Base-by-base conservation (phyloP, 1,284 basidiomycete species). In the Cutaneotrichosporon cavernicola region DNA sequence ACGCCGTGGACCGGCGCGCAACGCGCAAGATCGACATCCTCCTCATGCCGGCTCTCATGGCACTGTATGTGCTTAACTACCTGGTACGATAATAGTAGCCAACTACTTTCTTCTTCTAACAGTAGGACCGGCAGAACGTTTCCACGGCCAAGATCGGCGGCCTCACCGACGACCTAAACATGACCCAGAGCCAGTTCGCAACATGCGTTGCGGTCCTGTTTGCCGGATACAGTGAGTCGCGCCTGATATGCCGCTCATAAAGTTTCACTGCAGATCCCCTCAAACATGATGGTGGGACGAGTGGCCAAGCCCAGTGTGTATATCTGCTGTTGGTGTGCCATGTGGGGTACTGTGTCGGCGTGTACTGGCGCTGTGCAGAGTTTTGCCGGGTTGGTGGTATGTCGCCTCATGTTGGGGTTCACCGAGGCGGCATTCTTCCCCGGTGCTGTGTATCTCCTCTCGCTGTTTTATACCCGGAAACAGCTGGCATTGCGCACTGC, bases 361-460 rank as follows among this genome's bases (percentile, higher is more conserved):
- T 67, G 68, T 21, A 78, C 72, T 3, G 77, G 71, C 9, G 70
- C 73, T 14, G 72, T 73, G 0, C 30, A 72, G 21, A 70, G 68
- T 36, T 79, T 72, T 56, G 40, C 40, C 4, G 63, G 67, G 5
- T 60, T 76, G 5, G 61, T 68, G n/a, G 65, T 66, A 21, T 61
- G 67, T 40, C 71, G 74, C n/a, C 58, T 69, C 38, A 53, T 73
- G 40, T 68, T 76, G 0, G 74, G 74, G 46, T 65, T 73, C 16
- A 63, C 66, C 26, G 79, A 80, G 63, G 71, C 73, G 0, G 70
- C 72, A 16, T 77, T 78, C 68, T 79, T 78, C 68, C 73, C 76
- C 0, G 67, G 77, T 5, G 72, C 70, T 0, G 52, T 79, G 5
- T 75, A 71, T 67, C 66, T 73, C 43, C 68, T 77, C 5, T 72